phyloP scores from a whole-genome alignment of 2,329 filamentous ascomycete genomes.

The Chalara sp. region DNA sequence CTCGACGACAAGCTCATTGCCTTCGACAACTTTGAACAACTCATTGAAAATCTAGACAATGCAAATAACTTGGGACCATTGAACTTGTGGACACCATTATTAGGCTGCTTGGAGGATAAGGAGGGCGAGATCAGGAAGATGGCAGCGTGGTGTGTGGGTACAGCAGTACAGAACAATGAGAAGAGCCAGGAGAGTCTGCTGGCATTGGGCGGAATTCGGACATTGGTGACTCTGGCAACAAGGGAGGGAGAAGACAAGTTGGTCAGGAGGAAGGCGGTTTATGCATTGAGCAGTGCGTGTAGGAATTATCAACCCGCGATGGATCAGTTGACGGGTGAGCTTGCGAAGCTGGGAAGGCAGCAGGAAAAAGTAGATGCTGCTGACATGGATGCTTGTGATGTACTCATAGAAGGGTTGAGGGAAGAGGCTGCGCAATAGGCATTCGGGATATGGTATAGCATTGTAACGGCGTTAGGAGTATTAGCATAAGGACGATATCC shows the following conservation, averaged over 20 bases:
- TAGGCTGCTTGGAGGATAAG: constrained; percentile 59
- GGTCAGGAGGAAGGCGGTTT: constrained; percentile 80
- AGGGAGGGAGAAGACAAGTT: constrained; percentile 50
- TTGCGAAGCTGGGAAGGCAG: constrained; percentile 45
- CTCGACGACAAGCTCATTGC: constrained; percentile 74
- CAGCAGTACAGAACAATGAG: constrained; percentile 92
- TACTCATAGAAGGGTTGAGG: constrained; percentile 61
- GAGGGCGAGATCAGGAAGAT: constrained; percentile 71
- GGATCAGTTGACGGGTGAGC: constrained; percentile 58
- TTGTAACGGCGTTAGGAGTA: no score
- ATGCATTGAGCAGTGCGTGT: constrained; percentile 77
- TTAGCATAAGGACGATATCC: no score
- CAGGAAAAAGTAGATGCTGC: constrained; percentile 62
- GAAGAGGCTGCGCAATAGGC: constrained; percentile 32
- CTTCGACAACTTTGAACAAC: constrained; percentile 92
- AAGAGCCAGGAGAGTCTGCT: constrained; percentile 69
- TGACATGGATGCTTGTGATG: constrained; percentile 83
- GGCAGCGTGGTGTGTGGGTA: constrained; percentile 92
- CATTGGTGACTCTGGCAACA: constrained; percentile 59
- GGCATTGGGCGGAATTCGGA: constrained; percentile 60
- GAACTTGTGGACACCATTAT: constrained; percentile 73
- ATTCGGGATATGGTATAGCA: no score
- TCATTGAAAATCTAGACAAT: constrained; percentile 91
- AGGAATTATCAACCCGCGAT: constrained; percentile 86
- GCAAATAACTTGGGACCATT: constrained; percentile 85